Conservation (phyloP, 306 rosid genomes). For the Dicorynia guianensis region DNA sequence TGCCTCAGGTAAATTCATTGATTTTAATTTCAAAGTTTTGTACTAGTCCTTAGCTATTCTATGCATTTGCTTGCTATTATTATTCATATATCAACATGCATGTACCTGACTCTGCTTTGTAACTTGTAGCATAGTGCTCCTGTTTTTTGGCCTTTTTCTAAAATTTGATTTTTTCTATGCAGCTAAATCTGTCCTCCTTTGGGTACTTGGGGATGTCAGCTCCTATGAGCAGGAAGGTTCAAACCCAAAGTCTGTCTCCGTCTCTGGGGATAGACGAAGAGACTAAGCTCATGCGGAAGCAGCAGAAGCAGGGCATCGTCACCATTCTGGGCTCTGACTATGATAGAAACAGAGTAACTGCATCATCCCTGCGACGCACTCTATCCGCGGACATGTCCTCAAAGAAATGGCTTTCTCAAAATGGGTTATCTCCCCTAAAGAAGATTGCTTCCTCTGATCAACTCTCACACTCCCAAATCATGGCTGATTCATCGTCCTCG, state of each 20-base stretch:
- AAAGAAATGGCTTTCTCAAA: constrained; percentile 70
- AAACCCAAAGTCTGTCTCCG: constrained; percentile 31
- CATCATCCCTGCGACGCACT: constrained; percentile 71
- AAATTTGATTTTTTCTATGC: constrained; percentile 39
- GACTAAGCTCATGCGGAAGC: constrained; percentile 45
- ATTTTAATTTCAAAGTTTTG: constrained; percentile 17
- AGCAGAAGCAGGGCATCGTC: constrained; percentile 72
- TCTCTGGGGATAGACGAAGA: constrained; percentile 40
- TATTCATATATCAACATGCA: constrained; percentile 40
- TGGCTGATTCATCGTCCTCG: constrained; percentile 42
- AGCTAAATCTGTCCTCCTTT: constrained; percentile 40
- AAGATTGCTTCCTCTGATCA: constrained; percentile 62
- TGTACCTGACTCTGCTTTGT: constrained; percentile 37
- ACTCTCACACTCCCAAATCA: constrained; percentile 38
- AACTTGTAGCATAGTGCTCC: constrained; percentile 40
- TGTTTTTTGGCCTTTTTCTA: constrained; percentile 10
- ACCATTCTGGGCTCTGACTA: constrained; percentile 63
- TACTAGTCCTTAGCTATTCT: neutral
- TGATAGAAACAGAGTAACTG: constrained; percentile 40
- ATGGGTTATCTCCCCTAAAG: constrained; percentile 55
- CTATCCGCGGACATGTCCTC: constrained; percentile 98
- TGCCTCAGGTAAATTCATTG: constrained; percentile 45
- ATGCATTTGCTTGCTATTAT: neutral
- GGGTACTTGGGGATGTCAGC: constrained; percentile 45
- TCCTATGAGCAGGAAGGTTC: constrained; percentile 39